Base-by-base conservation (phyloP, 2,329 filamentous ascomycete genomes). In the Passalora sequoiae region DNA sequence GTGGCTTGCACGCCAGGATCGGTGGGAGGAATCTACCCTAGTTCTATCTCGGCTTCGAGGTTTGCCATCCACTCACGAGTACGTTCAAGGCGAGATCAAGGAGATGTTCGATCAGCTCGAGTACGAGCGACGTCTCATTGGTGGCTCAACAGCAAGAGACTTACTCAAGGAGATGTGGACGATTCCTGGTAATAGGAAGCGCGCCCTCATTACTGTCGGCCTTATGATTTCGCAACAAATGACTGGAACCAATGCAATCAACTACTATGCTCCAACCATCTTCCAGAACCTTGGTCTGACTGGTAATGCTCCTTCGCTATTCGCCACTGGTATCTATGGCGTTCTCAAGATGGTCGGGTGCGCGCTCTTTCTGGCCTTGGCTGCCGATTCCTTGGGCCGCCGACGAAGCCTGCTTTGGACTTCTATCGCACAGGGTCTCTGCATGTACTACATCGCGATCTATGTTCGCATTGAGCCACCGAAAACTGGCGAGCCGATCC, bases 301-400 rank as follows among this genome's bases (percentile, higher is more conserved):
- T 1, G 73, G 70, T 9, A 79, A 74, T 4, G 62, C 73, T 28
- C 72, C 75, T 29, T 77, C 76, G 13, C 75, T 87, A 17, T 84
- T 87, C 60, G 82, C 84, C 4, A 86, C 83, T 0, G 83, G 84
- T 29, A 76, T 87, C 52, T 87, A 86, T 59, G 83, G 83, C 19
- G 74, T 86, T 41, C 77, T 85, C 43, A 87, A 87, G 63, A 80
- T 83, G 65, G 65, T 71, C 7, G 76, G 78, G 28, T 84, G 80
- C 58, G 71, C 74, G 4, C 59, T 72, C 40, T 87, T 86, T 69
- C 70, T 87, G 19, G 59, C 83, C 51, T 86, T 89, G 72, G 74
- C 88, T 3, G 84, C 53, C 46, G 84, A 87, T 60, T 81, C 80
- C 2, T 75, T 87, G 1, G 84, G 84, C 16, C 76, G 84, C 43